Conservation (phyloP, 2,329 filamentous ascomycete genomes). For the Orbilia brochopaga region DNA sequence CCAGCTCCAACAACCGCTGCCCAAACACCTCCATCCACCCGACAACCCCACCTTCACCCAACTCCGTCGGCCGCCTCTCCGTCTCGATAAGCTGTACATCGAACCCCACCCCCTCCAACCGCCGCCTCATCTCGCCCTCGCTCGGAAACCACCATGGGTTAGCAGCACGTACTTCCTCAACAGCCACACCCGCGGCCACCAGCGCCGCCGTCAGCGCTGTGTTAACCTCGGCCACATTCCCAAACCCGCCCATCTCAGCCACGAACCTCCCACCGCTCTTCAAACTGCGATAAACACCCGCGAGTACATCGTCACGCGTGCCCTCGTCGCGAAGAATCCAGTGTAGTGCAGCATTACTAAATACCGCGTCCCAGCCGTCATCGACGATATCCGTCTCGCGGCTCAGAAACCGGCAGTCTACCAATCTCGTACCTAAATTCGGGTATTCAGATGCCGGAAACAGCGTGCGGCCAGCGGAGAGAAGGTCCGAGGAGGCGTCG, state of each 20-base stretch:
- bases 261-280: conserved; percentile 51
- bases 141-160: conserved; percentile 54
- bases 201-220: conserved; percentile 50
- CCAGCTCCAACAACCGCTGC: conserved; percentile 51
- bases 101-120: conserved; percentile 52
- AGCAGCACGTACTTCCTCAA: conserved; percentile 19
- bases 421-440: conserved; percentile 56
- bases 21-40: conserved; percentile 55
- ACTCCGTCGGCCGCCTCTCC: conserved; percentile 52
- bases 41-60: conserved; percentile 51
- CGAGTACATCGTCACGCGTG: conserved; percentile 10
- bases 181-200: conserved; percentile 30
- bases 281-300: conserved; percentile 20
- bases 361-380: conserved; percentile 58
- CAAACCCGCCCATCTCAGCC: conserved; percentile 52
- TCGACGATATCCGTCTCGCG: conserved; percentile 16
- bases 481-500: conserved; percentile 59
- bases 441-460: conserved; percentile 54
- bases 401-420: conserved; percentile 50
- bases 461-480: conserved; percentile 56
- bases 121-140: conserved; percentile 25
- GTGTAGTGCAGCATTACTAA: conserved; percentile 60
- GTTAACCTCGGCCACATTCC: conserved; percentile 53
- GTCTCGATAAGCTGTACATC: conserved; percentile 51
- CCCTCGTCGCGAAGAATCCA: conserved; percentile 57